These are phyloP conservation scores for Phytophthora macrochlamydospora DNA, from an alignment of 352 stramenopile species.

Conservation along the genomic window DNA sequence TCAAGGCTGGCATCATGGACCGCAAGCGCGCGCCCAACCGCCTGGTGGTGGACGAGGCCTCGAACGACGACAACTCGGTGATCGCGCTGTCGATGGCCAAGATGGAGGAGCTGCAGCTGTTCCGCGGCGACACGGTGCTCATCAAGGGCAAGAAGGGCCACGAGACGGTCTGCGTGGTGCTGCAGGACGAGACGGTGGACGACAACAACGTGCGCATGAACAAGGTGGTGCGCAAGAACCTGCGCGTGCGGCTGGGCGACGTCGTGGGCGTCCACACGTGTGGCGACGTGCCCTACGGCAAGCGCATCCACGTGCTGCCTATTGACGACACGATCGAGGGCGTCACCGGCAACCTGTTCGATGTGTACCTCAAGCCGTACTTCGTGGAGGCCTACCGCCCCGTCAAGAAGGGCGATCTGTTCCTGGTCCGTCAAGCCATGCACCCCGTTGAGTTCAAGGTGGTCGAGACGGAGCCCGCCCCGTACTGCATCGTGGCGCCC, in stretches of 20 bases:
- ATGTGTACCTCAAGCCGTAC: constrained; percentile 99
- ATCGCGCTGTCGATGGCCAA: constrained; percentile 91
- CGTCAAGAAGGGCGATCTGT: constrained; percentile 99
- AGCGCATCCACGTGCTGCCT: constrained; percentile 98
- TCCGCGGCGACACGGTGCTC: constrained; percentile 98
- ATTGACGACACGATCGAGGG: constrained; percentile 99
- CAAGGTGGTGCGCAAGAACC: constrained; percentile 99
- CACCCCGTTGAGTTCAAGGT: constrained; percentile 99
- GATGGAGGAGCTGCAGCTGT: constrained; percentile 99
- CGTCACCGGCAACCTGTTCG: constrained; percentile 99
- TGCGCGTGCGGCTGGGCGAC: constrained; percentile 97
- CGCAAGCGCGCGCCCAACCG: constrained; percentile 98
- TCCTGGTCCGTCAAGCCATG: constrained; percentile 98
- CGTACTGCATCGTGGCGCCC: constrained; percentile 98
- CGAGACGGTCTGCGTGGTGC: constrained; percentile 98
- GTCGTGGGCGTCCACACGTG: constrained; percentile 97
- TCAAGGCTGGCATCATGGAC: constrained; percentile 88
- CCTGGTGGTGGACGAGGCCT: constrained; percentile 98
- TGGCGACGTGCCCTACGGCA: constrained; percentile 98
- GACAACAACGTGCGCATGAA: constrained; percentile 99
- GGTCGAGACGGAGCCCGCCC: constrained; percentile 97
- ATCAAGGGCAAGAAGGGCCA: constrained; percentile 99
- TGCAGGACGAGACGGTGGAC: constrained; percentile 98
- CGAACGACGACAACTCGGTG: constrained; percentile 99
- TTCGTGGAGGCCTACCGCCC: constrained; percentile 99